Conservation (phyloP, 2,329 filamentous ascomycete genomes). For the Didymella pinodella region DNA sequence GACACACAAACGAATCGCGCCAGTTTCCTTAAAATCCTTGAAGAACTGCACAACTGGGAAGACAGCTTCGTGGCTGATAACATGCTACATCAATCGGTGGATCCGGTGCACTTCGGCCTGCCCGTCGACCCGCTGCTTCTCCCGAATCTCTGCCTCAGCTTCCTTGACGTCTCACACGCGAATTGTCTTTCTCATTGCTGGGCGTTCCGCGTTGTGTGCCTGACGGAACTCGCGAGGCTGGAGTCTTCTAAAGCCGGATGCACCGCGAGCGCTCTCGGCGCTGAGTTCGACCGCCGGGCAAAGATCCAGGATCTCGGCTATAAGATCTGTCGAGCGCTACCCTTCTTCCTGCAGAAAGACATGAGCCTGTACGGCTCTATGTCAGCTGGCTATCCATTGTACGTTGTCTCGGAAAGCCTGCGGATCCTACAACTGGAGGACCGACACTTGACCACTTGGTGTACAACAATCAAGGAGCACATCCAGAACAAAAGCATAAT, state of each 20-base stretch:
- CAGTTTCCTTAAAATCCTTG: neutral
- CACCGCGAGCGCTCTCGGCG: neutral
- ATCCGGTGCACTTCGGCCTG: neutral
- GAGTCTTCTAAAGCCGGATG: neutral
- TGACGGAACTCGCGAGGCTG: neutral
- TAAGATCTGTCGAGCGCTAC: conserved; percentile 5
- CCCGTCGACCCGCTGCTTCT: neutral
- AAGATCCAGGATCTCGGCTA: neutral
- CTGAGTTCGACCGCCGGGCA: neutral
- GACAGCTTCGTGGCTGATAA: neutral
- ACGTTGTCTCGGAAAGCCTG: conserved; percentile 12
- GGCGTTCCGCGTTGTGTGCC: conserved; percentile 2
- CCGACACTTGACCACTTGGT: neutral
- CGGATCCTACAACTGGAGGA: neutral
- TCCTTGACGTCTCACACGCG: conserved; percentile 9
- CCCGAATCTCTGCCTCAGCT: conserved; percentile 5
- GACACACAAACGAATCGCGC: neutral
- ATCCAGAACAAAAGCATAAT: neutral
- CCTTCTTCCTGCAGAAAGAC: conserved; percentile 6
- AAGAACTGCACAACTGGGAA: neutral
- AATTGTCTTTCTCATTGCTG: conserved; percentile 12
- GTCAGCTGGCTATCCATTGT: conserved; percentile 8
- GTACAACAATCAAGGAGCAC: conserved; percentile 1
- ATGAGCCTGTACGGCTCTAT: conserved; percentile 15
- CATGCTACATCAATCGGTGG: neutral